Evolutionary conservation across 345 rosid species (phyloP).

Genomic region (Brassica carinata): DNA sequence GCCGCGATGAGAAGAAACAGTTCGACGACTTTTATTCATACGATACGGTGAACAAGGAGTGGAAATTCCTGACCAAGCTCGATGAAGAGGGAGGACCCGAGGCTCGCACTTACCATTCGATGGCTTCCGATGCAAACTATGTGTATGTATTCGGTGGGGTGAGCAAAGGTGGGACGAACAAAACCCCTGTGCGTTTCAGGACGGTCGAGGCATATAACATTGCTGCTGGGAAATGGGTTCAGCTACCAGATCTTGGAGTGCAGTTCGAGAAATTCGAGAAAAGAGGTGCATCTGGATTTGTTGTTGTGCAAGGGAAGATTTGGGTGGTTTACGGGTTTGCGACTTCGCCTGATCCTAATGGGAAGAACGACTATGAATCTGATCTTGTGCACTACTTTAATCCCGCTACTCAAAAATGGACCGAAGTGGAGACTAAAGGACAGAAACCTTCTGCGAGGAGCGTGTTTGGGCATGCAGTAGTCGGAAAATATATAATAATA

Average conservation of each 20-base stretch:
- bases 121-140: not conserved
- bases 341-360: not conserved
- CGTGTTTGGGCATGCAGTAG: slow-evolving; percentile 5
- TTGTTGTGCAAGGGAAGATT: slow-evolving; percentile 5
- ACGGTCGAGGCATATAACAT: not conserved
- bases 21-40: slow-evolving; percentile 6
- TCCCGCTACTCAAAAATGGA: not conserved
- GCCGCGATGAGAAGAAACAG: not conserved
- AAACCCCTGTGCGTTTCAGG: not conserved
- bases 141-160: slow-evolving; percentile 23
- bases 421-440: slow-evolving; percentile 20
- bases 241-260: slow-evolving; percentile 16
- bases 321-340: slow-evolving; percentile 32
- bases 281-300: slow-evolving; percentile 13
- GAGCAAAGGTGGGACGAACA: not conserved
- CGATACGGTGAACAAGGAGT: slow-evolving; percentile 11
- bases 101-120: slow-evolving; percentile 4
- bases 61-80: slow-evolving; percentile 11
- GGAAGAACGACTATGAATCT: not conserved
- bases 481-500: slow-evolving; percentile 13
- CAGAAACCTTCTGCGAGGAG: slow-evolving; percentile 13
- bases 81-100: slow-evolving; percentile 10
- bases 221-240: slow-evolving; percentile 1
- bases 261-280: not conserved
- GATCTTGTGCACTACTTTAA: slow-evolving; percentile 6